phyloP scores from a whole-genome alignment of 768 basidiomycete species.

The Coprinopsis strossmayeri region DNA sequence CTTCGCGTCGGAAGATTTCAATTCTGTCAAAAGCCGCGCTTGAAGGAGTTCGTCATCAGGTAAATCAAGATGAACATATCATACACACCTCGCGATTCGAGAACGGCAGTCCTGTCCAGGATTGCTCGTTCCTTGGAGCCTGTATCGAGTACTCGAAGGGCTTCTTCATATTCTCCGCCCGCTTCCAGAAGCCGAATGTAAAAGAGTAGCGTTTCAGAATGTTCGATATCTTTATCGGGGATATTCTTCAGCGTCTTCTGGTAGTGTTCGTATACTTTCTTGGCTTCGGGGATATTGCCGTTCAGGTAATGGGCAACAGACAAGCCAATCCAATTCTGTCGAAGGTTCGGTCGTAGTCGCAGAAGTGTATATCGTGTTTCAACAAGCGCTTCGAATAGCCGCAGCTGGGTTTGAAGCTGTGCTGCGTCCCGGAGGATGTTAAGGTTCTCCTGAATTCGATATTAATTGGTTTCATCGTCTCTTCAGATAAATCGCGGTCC shows the following conservation, averaged over 20 bases:
- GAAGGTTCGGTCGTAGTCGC: conserved; percentile 70
- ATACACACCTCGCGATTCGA: conserved; percentile 57
- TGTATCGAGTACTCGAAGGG: conserved; percentile 55
- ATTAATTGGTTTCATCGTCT: conserved; percentile 5
- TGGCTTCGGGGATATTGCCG: conserved; percentile 64
- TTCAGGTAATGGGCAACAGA: conserved; percentile 87
- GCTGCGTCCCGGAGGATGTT: conserved; percentile 91
- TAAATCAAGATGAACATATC: conserved; percentile 7
- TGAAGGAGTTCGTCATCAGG: conserved; percentile 9
- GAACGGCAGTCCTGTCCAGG: conserved; percentile 63
- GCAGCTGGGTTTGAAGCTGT: conserved; percentile 81
- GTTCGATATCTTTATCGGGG: conserved; percentile 73
- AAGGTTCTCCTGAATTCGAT: conserved; percentile 68
- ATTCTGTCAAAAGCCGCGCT: conserved; percentile 77
- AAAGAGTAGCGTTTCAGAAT: conserved; percentile 78
- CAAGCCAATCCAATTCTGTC: conserved; percentile 85
- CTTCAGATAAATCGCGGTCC: neutral
- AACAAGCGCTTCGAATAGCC: conserved; percentile 70
- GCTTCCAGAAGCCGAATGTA: conserved; percentile 72
- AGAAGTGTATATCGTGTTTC: conserved; percentile 81
- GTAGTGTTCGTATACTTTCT: conserved; percentile 68
- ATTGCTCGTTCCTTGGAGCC: conserved; percentile 59
- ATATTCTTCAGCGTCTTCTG: conserved; percentile 72
- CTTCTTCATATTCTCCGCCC: conserved; percentile 52
- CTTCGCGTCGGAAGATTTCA: conserved; percentile 64